Conservation (phyloP, 257 asterid genomes). For the Primulina tabacum region DNA sequence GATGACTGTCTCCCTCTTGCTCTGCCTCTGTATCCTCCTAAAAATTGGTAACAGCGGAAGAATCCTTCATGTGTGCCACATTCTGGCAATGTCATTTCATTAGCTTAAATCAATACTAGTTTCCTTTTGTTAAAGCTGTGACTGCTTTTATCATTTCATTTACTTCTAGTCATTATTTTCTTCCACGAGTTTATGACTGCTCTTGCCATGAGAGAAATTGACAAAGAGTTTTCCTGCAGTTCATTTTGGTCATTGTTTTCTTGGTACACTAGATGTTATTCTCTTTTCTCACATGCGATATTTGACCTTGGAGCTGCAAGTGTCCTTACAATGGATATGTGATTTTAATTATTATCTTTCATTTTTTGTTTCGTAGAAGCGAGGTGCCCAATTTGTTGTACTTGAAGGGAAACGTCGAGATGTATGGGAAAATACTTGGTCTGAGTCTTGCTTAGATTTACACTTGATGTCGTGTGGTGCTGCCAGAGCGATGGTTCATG, state of each 20-base stretch:
- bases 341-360: not conserved
- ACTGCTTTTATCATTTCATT: too few relatives aligned
- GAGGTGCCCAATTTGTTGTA: constrained; percentile 87
- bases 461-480: constrained; percentile 97
- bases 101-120: too few relatives aligned
- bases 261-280: not conserved
- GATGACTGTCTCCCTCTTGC: too few relatives aligned
- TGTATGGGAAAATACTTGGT: constrained; percentile 83
- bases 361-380: constrained; percentile 40
- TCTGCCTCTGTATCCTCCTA: too few relatives aligned
- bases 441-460: constrained; percentile 80
- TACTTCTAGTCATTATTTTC: too few relatives aligned
- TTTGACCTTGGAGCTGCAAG: constrained; percentile 1
- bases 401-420: constrained; percentile 83
- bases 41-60: too few relatives aligned
- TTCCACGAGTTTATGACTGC: too few relatives aligned
- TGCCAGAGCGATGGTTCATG: constrained; percentile 93
- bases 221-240: not conserved
- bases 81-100: too few relatives aligned
- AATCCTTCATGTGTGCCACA: too few relatives aligned
- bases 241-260: not conserved
- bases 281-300: too few relatives aligned
- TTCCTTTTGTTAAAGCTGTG: too few relatives aligned
- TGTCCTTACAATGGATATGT: not conserved
- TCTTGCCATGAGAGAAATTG: not conserved